These are phyloP conservation scores for Microsporum audouinii DNA, from an alignment of 2,329 filamentous ascomycete species.

Conservation along the genomic window DNA sequence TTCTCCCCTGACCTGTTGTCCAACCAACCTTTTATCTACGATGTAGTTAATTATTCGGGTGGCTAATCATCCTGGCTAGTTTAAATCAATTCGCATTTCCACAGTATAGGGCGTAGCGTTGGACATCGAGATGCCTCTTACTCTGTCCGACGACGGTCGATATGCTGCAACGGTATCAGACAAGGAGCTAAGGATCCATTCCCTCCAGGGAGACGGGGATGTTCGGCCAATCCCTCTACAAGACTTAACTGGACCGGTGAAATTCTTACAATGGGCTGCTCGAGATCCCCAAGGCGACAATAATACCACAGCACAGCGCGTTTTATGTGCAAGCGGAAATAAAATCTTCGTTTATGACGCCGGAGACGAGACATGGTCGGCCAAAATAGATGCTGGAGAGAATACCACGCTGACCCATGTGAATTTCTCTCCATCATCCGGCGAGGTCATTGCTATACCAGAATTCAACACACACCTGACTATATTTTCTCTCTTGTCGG, in stretches of 20 bases:
- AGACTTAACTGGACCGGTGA: constrained; percentile 5
- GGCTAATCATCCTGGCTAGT: too few relatives aligned
- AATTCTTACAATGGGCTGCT: constrained; percentile 10
- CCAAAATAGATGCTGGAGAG: constrained; percentile 33
- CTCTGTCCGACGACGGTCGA: constrained; percentile 7
- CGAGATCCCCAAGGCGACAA: neutral
- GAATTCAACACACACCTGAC: constrained; percentile 31
- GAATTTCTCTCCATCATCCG: constrained; percentile 29
- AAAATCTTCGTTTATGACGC: constrained; percentile 30
- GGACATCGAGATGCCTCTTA: constrained; percentile 2
- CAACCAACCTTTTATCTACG: too few relatives aligned
- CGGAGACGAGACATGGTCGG: constrained; percentile 26
- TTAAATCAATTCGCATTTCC: too few relatives aligned
- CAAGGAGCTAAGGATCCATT: constrained; percentile 1
- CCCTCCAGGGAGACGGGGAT: constrained; percentile 4
- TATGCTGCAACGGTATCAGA: constrained; percentile 4
- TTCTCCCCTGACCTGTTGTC: neutral
- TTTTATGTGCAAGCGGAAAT: constrained; percentile 26
- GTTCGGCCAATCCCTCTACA: constrained; percentile 7
- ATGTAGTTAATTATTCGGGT: too few relatives aligned
- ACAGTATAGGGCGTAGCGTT: too few relatives aligned
- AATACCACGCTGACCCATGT: constrained; percentile 23
- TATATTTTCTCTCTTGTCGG: constrained; percentile 26
- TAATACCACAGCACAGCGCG: constrained; percentile 14
- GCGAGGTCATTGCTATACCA: constrained; percentile 31